A percentile compares a stretch with the other conserved stretches of the same genome.
These are phyloP conservation scores for Stylonectria norvegica DNA, from an alignment of 2,329 filamentous ascomycete genomes.

Conservation along the genomic window DNA sequence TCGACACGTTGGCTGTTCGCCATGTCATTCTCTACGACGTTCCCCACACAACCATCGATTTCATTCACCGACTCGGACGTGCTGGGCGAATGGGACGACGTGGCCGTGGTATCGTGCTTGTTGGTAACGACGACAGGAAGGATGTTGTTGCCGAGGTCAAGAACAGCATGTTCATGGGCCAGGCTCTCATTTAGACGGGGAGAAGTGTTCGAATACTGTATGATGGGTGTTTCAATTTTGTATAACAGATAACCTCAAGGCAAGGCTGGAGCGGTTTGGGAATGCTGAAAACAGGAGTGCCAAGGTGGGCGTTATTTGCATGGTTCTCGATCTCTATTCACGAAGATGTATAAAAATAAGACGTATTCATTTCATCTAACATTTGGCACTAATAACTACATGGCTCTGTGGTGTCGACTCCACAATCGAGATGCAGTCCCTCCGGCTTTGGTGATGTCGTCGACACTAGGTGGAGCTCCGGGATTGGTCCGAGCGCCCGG, in stretches of 20 bases:
- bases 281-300: no score
- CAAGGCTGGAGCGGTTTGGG: no score
- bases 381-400: no score
- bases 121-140: constrained; percentile 83
- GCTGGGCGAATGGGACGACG: constrained; percentile 90
- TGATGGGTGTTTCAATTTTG: constrained; percentile 15
- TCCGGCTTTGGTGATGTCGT: no score
- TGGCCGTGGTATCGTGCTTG: constrained; percentile 83
- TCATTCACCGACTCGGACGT: constrained; percentile 90
- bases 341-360: no score
- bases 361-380: no score
- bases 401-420: no score
- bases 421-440: no score
- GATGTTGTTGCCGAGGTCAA: constrained; percentile 91
- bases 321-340: no score
- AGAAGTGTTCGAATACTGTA: constrained; percentile 16
- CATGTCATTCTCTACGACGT: constrained; percentile 95
- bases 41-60: constrained; percentile 96
- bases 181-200: constrained; percentile 64
- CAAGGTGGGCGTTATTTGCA: no score
- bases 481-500: constrained; percentile 8
- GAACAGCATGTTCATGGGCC: constrained; percentile 81
- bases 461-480: no score
- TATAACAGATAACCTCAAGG: no score
- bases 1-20: constrained; percentile 87